Percentiles rank a stretch among this genome's conserved stretches.
Evolutionary conservation across 2,329 filamentous ascomycete genomes (phyloP).

Genomic region (Teratosphaeria gauchensis): DNA sequence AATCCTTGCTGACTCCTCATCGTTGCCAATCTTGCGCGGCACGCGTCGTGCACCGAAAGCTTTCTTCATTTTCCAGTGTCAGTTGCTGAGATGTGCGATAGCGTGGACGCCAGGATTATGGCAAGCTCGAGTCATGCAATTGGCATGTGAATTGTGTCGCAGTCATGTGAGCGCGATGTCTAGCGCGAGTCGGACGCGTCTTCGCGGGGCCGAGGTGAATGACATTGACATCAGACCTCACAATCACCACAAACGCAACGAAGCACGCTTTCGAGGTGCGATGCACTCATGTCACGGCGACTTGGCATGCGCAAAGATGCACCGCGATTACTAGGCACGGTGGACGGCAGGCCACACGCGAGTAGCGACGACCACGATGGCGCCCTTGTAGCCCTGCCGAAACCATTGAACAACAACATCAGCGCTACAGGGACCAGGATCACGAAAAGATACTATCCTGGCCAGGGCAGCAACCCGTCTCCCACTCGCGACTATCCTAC

Average conservation of each 20-base stretch:
- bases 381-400: not conserved
- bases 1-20: conserved; percentile 41
- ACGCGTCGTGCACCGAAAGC: conserved; percentile 52
- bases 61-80: conserved; percentile 42
- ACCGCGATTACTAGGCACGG: conserved; percentile 19
- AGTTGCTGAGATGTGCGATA: not conserved
- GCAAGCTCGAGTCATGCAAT: not conserved
- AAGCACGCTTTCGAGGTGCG: not conserved
- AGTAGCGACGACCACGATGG: conserved; percentile 28
- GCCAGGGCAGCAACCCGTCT: not conserved
- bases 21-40: conserved; percentile 66
- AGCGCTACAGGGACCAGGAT: not conserved
- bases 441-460: not conserved
- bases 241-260: not conserved
- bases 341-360: conserved; percentile 28
- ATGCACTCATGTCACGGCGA: not conserved
- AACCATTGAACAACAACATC: not conserved
- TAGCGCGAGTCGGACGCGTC: not conserved
- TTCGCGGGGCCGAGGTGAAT: not conserved
- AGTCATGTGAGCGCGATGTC: not conserved
- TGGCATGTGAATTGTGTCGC: not conserved
- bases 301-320: not conserved
- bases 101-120: not conserved
- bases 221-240: not conserved
- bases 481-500: conserved; percentile 1